Evolutionary conservation across 805 yeast genomes (phyloP).

Genomic region (Zygosaccharomyces pseudorouxii): DNA sequence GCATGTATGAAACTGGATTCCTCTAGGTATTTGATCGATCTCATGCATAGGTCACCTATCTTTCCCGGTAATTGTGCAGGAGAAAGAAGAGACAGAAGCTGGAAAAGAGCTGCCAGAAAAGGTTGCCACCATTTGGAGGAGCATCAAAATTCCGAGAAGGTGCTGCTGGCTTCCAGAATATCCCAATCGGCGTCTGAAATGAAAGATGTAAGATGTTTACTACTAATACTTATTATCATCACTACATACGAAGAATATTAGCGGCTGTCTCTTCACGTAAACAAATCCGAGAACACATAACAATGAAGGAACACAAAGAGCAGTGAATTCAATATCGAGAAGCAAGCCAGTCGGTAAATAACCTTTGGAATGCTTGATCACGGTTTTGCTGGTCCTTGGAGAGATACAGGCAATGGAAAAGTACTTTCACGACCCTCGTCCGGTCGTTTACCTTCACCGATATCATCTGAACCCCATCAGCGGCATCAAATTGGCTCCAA

Average conservation of each 20-base stretch:
- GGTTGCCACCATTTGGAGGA: too few species aligned
- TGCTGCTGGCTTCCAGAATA: too few species aligned
- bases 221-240: not conserved
- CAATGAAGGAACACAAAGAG: not conserved
- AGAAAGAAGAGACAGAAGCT: too few species aligned
- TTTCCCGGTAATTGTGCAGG: too few species aligned
- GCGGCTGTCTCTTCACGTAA: slow-evolving; percentile 3
- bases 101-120: too few species aligned
- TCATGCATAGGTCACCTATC: too few species aligned
- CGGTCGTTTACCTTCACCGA: slow-evolving; percentile 2
- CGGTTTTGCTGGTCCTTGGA: not conserved
- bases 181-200: too few species aligned
- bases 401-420: not conserved
- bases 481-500: slow-evolving; percentile 27
- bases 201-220: not conserved
- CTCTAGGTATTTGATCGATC: too few species aligned
- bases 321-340: not conserved
- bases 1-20: too few species aligned
- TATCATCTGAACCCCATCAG: slow-evolving; percentile 2
- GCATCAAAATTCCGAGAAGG: too few species aligned
- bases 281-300: not conserved
- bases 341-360: not conserved
- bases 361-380: not conserved
- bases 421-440: slow-evolving; percentile 2
- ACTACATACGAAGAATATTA: not conserved